Evolutionary conservation across 2,329 filamentous ascomycete species (phyloP), one percentile per base, ranked within the genome.

Genomic region (Meredithiella fracta): DNA sequence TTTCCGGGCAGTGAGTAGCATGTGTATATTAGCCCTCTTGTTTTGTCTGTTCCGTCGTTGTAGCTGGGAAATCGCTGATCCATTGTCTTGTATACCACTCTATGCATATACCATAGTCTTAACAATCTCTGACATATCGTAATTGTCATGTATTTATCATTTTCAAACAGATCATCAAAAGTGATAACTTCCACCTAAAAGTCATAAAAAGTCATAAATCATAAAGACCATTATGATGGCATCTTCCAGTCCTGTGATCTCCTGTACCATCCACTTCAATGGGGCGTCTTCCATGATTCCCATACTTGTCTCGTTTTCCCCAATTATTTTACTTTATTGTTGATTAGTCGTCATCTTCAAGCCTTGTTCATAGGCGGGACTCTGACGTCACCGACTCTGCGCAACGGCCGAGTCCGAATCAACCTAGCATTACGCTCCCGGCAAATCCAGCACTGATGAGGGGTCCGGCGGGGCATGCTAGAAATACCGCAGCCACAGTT

Each of bases 361-460:
- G 47, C 54, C 23, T 38, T 49, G 49, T 53, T 49, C 53, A 56
- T 55, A 3, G 53, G 57, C 40, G 57, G 57, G 20, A 58, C 54
- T 8, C 57, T 53, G 17, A 55, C 25, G 34, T 58, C 49, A 8
- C 54, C 54, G 9, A 47, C 57, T 22, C 53, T 47, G 23, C 57
- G 49, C 40, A 58, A 25, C n/a, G 57, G 57, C 6, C 57, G 37
- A 17, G 57, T 53, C n/a, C 57, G 57, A 15, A 44, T 44, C 11
- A 55, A 51, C 26, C 50, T 47, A 23, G 50, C 57, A 17, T 58
- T 58, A 42, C 54, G 54, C 14, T 59, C 57, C 11, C 51, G 57
- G 58, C 68, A 70, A 47, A 64, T 61, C 67, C 67, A 69, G 53
- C 68, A 69, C 26, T 64, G 63, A 47, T 68, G 63, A 14, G 59